Conservation (phyloP, 208 protist species). For the Leishmania braziliensis region DNA sequence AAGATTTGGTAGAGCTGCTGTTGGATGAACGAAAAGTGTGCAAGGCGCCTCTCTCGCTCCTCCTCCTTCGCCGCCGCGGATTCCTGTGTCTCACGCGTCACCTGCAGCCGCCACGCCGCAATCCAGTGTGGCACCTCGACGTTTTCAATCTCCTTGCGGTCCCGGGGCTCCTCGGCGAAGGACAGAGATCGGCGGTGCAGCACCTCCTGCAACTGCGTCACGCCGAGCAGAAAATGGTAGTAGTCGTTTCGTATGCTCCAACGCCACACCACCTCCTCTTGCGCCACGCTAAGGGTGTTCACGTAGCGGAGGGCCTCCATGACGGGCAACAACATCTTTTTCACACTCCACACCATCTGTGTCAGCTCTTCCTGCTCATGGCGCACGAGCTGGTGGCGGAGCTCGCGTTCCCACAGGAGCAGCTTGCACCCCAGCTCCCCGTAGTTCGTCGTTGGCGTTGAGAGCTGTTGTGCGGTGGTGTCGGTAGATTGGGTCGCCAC, state of each 20-base stretch:
- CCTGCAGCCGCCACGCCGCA: slow-evolving; percentile 24
- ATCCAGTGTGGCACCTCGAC: slow-evolving; percentile 30
- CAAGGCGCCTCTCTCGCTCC: slow-evolving; percentile 17
- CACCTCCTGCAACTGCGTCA: slow-evolving; percentile 24
- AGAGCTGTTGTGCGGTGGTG: neutral
- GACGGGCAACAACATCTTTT: slow-evolving; percentile 10
- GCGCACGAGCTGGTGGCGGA: slow-evolving; percentile 22
- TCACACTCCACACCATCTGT: slow-evolving; percentile 13
- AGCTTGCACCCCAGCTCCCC: neutral
- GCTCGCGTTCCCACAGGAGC: slow-evolving; percentile 14
- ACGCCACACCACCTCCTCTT: slow-evolving; percentile 14
- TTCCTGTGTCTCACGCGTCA: slow-evolving; percentile 26
- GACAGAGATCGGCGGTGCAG: slow-evolving; percentile 26
- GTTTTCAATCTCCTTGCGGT: slow-evolving; percentile 14
- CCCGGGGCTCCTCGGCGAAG: slow-evolving; percentile 14
- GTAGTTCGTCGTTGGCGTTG: neutral
- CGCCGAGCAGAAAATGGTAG: slow-evolving; percentile 12
- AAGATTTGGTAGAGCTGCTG: slow-evolving; percentile 33
- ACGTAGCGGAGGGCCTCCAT: slow-evolving; percentile 19
- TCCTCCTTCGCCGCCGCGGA: slow-evolving; percentile 18
- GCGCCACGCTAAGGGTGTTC: neutral
- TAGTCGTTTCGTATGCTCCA: slow-evolving; percentile 20
- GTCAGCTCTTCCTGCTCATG: slow-evolving; percentile 25
- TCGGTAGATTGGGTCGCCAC: neutral
- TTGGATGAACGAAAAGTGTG: slow-evolving; percentile 24